Evolutionary conservation across 2,329 filamentous ascomycete genomes (phyloP), one percentile per base, ranked within the genome.

Genomic region (Malbranchea cinnamomea): DNA sequence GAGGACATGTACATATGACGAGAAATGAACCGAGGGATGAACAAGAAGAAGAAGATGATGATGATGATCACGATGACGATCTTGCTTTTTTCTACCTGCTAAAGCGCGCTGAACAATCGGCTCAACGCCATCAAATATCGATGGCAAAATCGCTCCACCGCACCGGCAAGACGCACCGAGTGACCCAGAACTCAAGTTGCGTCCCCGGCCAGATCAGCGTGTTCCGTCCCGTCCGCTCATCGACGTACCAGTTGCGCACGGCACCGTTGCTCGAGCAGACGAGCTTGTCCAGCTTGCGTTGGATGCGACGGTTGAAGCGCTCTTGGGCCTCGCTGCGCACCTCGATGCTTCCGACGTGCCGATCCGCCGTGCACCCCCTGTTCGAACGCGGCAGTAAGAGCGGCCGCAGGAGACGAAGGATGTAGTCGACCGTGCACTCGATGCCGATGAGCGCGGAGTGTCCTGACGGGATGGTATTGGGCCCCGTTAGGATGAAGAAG

Each of bases 401-500:
- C 10, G 10, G 3, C 10, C 12, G 24, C 10, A 26, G 24, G 14
- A 26, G 24, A 9, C 24, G 10, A 9, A 26, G 12, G 24, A 26
- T 26, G 14, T 26, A 26, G 10, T 26, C 24, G 9, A 26, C 24
- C 2, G 24, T n/a, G 24, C 24, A 26, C 24, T 26, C 24, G 8
- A 26, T 26, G 24, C 24, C 14, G 19, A 31, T 31, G 20, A 26
- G 21, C 16, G 29, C 16, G 8, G 29, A 26, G 18, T 31, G 29
- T 7, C 29, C 29, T 19, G 29, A 31, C 23, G 28, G 28, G 7
- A 31, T 7, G 15, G 29, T 16, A 26, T 31, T 31, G 5, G 29
- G 29, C n/a, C 29, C 29, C 7, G 22, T 26, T n/a, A 31, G 29
- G 8, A 31, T 9, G 22, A 26, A 31, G 6, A 31, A 15, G 6